A percentile compares a stretch with the other conserved stretches of the same genome.
These are phyloP conservation scores for Meyerozyma sp. DNA, from an alignment of 1,139 yeast genomes.

Conservation along the genomic window DNA sequence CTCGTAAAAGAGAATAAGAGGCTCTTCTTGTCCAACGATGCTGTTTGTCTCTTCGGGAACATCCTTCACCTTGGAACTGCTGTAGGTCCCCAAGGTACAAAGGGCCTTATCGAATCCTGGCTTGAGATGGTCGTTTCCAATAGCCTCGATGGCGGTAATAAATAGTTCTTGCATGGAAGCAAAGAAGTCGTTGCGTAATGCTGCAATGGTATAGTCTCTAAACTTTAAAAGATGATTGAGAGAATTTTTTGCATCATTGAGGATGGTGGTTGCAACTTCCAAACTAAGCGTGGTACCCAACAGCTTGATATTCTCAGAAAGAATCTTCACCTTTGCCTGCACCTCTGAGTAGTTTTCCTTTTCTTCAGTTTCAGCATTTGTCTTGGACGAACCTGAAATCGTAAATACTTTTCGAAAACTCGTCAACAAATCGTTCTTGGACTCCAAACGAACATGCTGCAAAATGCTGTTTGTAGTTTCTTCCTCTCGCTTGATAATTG, in stretches of 20 bases:
- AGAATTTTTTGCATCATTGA: slow-evolving; percentile 35
- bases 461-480: slow-evolving; percentile 36
- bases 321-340: slow-evolving; percentile 40
- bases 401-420: slow-evolving; percentile 61
- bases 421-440: slow-evolving; percentile 44
- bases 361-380: slow-evolving; percentile 10
- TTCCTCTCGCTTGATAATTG: slow-evolving; percentile 31
- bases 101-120: slow-evolving; percentile 84
- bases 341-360: slow-evolving; percentile 31
- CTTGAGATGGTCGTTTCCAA: slow-evolving; percentile 70
- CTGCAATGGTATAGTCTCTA: slow-evolving; percentile 27
- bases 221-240: slow-evolving; percentile 30
- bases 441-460: slow-evolving; percentile 35
- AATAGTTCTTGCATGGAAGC: slow-evolving; percentile 54
- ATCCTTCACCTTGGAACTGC: slow-evolving; percentile 13
- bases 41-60: background rate
- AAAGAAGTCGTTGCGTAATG: slow-evolving; percentile 26
- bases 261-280: slow-evolving; percentile 31
- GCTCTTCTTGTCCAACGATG: slow-evolving; percentile 35
- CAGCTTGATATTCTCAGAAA: slow-evolving; percentile 40
- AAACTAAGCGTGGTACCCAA: slow-evolving; percentile 37
- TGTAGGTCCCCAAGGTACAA: slow-evolving; percentile 60
- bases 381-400: slow-evolving; percentile 23
- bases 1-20: slow-evolving; percentile 82
- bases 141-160: slow-evolving; percentile 53